Evolutionary conservation across 805 yeast genomes (phyloP).

Genomic region (Yarrowia osloensis): DNA sequence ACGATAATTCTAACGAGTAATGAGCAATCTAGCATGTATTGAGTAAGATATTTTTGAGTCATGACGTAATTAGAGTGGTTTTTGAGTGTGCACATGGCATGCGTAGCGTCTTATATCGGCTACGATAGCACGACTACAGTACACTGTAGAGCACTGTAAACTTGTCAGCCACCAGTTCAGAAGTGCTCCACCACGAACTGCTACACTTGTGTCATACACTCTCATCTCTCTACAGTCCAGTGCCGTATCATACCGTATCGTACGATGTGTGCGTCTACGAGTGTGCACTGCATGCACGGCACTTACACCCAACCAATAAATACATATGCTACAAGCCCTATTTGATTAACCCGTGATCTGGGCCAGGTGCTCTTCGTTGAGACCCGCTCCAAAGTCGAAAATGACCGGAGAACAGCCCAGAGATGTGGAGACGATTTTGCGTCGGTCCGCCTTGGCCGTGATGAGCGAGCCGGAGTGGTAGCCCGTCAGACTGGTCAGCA

Average conservation of each 20-base stretch:
- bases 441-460: conserved; percentile 40
- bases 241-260: too few relatives aligned
- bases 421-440: conserved; percentile 42
- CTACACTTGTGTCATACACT: too few relatives aligned
- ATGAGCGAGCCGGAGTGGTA: conserved; percentile 44
- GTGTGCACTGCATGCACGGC: too few relatives aligned
- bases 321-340: background rate
- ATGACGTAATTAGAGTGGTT: too few relatives aligned
- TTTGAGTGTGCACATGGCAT: too few relatives aligned
- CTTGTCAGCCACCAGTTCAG: too few relatives aligned
- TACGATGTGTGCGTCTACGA: background rate
- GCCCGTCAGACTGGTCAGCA: conserved; percentile 38
- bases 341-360: background rate
- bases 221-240: too few relatives aligned
- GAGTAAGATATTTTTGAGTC: conserved; percentile 11
- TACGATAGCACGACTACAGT: too few relatives aligned
- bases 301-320: background rate
- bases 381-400: conserved; percentile 41
- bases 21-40: conserved; percentile 6
- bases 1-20: background rate
- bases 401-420: conserved; percentile 42
- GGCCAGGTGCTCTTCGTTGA: conserved; percentile 36
- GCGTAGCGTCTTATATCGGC: too few relatives aligned
- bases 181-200: too few relatives aligned
- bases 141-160: too few relatives aligned